These are phyloP conservation scores for Verticillium longisporum DNA, from an alignment of 2,329 filamentous ascomycete species.

Conservation along the genomic window DNA sequence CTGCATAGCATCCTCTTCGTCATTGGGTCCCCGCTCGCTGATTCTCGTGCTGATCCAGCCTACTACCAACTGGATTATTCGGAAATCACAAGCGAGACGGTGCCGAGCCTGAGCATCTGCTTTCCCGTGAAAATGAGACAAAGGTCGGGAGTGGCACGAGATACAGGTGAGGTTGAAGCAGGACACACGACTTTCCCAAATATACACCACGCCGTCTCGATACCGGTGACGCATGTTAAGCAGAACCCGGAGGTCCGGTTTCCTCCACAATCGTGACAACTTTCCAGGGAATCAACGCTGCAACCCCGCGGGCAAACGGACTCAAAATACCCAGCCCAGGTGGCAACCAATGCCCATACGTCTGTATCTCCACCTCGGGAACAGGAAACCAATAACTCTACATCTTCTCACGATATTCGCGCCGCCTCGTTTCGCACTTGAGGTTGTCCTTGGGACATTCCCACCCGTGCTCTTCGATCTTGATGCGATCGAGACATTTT, in stretches of 20 bases:
- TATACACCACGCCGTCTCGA: neutral
- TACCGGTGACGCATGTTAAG: neutral
- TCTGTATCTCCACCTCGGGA: neutral
- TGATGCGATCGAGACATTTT: constrained; percentile 41
- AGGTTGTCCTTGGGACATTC: constrained; percentile 27
- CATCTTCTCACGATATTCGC: constrained; percentile 11
- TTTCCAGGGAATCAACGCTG: neutral
- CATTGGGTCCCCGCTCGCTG: neutral
- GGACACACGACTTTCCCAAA: neutral
- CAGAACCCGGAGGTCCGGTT: neutral
- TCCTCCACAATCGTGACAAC: neutral
- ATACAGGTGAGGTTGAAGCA: neutral
- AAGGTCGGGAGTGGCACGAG: neutral
- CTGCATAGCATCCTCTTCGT: neutral
- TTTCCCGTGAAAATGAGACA: neutral
- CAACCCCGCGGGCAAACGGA: neutral
- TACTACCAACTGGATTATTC: no score
- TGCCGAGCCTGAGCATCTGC: no score
- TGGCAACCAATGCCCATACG: neutral
- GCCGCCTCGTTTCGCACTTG: constrained; percentile 11
- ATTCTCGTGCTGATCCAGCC: no score
- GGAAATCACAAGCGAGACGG: no score
- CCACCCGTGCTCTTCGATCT: constrained; percentile 30
- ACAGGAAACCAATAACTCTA: neutral
- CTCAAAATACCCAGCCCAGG: neutral